Conservation (phyloP, 768 basidiomycete genomes). For the Boletus reticuloceps region DNA sequence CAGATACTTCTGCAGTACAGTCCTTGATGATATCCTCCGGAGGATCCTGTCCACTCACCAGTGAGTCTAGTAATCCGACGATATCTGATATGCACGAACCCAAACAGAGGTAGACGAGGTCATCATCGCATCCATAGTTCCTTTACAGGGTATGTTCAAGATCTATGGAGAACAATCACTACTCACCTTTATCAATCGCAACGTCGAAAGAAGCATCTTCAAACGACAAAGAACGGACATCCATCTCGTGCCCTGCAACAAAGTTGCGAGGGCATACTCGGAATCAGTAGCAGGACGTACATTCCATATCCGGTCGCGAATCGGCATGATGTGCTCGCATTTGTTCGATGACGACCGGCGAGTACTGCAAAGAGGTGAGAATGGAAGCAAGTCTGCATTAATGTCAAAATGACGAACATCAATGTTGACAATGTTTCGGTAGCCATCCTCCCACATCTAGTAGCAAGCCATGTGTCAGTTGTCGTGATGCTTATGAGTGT, state of each 20-base stretch:
- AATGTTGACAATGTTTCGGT: constrained; percentile 73
- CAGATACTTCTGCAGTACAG: constrained; percentile 74
- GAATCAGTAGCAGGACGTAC: constrained; percentile 35
- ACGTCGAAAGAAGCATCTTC: constrained; percentile 63
- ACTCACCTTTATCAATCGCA: constrained; percentile 76
- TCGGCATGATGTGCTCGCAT: constrained; percentile 58
- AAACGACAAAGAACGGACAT: constrained; percentile 67
- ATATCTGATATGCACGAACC: constrained; percentile 40
- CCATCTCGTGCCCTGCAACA: constrained; percentile 76
- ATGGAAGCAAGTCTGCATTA: neutral
- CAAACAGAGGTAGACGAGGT: constrained; percentile 79
- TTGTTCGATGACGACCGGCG: constrained; percentile 66
- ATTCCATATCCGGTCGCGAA: constrained; percentile 66
- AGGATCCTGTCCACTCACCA: constrained; percentile 53
- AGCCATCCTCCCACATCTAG: constrained; percentile 88
- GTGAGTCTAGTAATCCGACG: neutral
- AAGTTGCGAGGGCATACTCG: neutral
- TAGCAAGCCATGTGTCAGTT: constrained; percentile 27
- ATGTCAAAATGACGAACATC: constrained; percentile 49
- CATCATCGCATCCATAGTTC: constrained; percentile 92
- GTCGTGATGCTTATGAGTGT: neutral
- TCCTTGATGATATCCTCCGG: constrained; percentile 66
- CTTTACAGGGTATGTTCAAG: constrained; percentile 22
- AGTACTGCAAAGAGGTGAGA: constrained; percentile 51
- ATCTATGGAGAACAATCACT: neutral